phyloP scores from a whole-genome alignment of 2,329 filamentous ascomycete species.

The Aurifilum marmelostoma region DNA sequence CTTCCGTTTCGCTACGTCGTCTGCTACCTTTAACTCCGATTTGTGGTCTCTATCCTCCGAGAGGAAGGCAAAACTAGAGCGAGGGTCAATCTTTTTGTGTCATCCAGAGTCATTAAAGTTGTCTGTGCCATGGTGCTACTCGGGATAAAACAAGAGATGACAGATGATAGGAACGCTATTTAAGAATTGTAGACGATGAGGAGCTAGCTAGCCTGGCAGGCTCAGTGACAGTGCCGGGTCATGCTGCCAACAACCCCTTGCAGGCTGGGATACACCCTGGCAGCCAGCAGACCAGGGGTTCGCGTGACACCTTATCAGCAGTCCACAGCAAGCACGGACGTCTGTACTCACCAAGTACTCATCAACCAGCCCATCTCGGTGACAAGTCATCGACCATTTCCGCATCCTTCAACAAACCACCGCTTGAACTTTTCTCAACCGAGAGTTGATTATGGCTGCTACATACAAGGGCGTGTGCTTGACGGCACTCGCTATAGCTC shows the following conservation, averaged over 20 bases:
- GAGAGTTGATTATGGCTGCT: conserved; percentile 4
- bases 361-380: background rate
- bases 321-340: background rate
- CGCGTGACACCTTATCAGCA: conserved; percentile 1
- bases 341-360: background rate
- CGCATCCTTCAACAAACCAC: background rate
- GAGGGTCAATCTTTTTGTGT: too few species aligned
- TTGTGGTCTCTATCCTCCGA: too few species aligned
- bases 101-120: too few species aligned
- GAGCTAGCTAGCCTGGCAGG: too few species aligned
- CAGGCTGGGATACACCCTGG: background rate
- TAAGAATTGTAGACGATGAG: background rate
- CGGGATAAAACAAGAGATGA: background rate
- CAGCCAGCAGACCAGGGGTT: background rate
- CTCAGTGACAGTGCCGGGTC: background rate
- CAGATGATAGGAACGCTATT: too few species aligned
- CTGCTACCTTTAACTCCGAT: too few species aligned
- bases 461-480: conserved; percentile 1
- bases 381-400: background rate
- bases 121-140: too few species aligned
- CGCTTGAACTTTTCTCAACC: background rate
- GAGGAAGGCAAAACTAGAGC: too few species aligned
- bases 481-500: background rate
- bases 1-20: too few species aligned
- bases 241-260: background rate